Evolutionary conservation across 208 protist genomes (phyloP), one percentile per base, ranked within the genome.

Genomic region (Acanthamoeba lenticulata): DNA sequence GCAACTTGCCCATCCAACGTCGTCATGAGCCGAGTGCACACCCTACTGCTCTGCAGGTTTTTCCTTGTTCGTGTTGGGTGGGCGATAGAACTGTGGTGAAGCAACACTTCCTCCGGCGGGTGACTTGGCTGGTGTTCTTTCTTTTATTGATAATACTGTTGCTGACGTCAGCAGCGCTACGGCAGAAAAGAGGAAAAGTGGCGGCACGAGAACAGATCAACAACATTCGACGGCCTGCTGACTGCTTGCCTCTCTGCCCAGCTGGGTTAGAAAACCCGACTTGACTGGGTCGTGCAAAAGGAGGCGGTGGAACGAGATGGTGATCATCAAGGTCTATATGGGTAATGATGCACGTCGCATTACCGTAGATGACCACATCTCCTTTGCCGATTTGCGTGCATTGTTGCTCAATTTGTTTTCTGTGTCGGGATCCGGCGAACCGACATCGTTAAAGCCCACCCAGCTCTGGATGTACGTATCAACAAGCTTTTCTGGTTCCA

Each of bases 331-430:
- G 27, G 77, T 42, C 40, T 86, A 86, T 42, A 11, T 86, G 77
- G 77, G 77, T 42, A 86, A 86, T 42, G 77, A 86, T 57, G 77
- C 77, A 47, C 77, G 77, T 57, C 77, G 77, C 34, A 7, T 86
- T 15, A 86, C 77, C 9, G 77, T 86, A n/a, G 77, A 55, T 5
- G 77, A 86, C 19, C 4, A 57, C 27, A 86, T 57, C n/a, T 24
- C 77, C 9, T 86, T 86, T 27, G 45, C 77, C 77, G 77, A 86
- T 36, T 38, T 86, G 44, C 77, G 44, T 1, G 77, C 44, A 2
- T 21, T 86, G 44, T 42, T 86, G 9, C 32, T 38, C 32, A 86
- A 86, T 38, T 42, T 86, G 21, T 86, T 86, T 27, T 38, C 77
- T 24, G 77, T 57, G 4, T 38, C 77, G 3, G 40, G 77, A 24